Evolutionary conservation across 2,329 filamentous ascomycete species (phyloP), one percentile per base, ranked within the genome.

Genomic region (Colletotrichum somersetense): DNA sequence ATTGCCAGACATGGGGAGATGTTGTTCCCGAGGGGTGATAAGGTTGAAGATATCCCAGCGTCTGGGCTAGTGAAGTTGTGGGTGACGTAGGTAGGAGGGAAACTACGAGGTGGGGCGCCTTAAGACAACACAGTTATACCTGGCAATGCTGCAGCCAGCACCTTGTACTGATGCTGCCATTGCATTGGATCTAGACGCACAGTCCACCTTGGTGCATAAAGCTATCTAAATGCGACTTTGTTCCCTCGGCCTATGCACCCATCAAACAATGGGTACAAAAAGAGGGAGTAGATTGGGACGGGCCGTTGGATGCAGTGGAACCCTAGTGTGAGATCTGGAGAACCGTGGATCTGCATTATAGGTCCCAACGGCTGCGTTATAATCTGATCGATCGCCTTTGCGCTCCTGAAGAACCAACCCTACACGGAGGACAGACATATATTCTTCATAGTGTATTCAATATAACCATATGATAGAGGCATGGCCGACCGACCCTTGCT

Each of bases 1-100:
- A 52, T 90, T 84, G 40, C 91, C 89, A 58, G 92, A 88, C 92
- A 95, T 95, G 71, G 72, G 33, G 33, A n/a, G 35, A 52, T 70
- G 14, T 58, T 58, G 50, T 57, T 53, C 52, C 64, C 20, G 44
- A 55, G 44, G n/a, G 12, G 40, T 14, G 26, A 42, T 33, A n/a
- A 53, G 61, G 10, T 61, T n/a, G 40, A 50, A 44, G 55, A 30
- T 44, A 44, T 53, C 50, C 46, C 30, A 33, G 16, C 11, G 18
- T 14, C 35, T 35, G 50, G 50, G 20, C 26, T 57, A 18, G 61
- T 55, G 52, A 56, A 33, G 50, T 40, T 64, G 26, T 20, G 40
- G 40, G 61, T 69, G 57, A 71, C 64, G 68, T 69, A 68, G 58
- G 65, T 69, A 68, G 58, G 65, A 55, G 46, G 50, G 56, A 46